A percentile compares a stretch with the other conserved stretches of the same genome.
phyloP scores from a whole-genome alignment of 2,329 filamentous ascomycete species.

The Exophiala sp. region DNA sequence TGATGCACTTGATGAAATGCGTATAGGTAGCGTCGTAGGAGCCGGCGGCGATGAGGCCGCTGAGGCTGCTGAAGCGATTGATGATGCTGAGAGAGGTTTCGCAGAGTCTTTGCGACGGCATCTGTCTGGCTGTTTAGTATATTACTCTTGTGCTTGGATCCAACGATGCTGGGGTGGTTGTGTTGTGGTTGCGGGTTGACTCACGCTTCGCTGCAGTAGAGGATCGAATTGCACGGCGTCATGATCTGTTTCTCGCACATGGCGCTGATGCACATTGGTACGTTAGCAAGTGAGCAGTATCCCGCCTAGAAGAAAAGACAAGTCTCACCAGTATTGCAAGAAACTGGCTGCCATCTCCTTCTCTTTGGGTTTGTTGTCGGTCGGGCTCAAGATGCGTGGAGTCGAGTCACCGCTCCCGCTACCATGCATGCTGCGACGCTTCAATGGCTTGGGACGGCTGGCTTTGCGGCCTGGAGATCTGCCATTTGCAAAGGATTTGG shows the following conservation, averaged over 20 bases:
- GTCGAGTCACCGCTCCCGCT: slow-evolving; percentile 11
- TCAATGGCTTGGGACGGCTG: slow-evolving; percentile 14
- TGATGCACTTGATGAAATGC: slow-evolving; percentile 32
- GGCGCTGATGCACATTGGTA: no score
- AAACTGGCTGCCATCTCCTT: slow-evolving; percentile 40
- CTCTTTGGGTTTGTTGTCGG: slow-evolving; percentile 14
- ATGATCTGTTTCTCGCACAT: slow-evolving; percentile 62
- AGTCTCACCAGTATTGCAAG: slow-evolving; percentile 40
- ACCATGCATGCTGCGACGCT: slow-evolving; percentile 5
- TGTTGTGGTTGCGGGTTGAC: slow-evolving; percentile 26
- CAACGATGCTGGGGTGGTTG: not conserved
- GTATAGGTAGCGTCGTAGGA: slow-evolving; percentile 1
- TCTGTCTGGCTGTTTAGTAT: slow-evolving; percentile 27
- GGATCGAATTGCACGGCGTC: slow-evolving; percentile 52
- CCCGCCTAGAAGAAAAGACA: not conserved
- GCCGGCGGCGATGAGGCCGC: slow-evolving; percentile 34
- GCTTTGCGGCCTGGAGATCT: slow-evolving; percentile 13
- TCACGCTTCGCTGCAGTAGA: slow-evolving; percentile 62
- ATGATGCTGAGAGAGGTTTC: slow-evolving; percentile 39
- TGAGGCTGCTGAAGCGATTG: slow-evolving; percentile 30
- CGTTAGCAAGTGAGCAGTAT: no score
- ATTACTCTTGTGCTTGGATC: not conserved
- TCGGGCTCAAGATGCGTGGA: slow-evolving; percentile 6
- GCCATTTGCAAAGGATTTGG: slow-evolving; percentile 11
- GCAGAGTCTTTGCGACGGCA: slow-evolving; percentile 44